A percentile compares a stretch with the other conserved stretches of the same genome.
Evolutionary conservation across 2,329 filamentous ascomycete species (phyloP).

Genomic region (Ascosphaera acerosa): DNA sequence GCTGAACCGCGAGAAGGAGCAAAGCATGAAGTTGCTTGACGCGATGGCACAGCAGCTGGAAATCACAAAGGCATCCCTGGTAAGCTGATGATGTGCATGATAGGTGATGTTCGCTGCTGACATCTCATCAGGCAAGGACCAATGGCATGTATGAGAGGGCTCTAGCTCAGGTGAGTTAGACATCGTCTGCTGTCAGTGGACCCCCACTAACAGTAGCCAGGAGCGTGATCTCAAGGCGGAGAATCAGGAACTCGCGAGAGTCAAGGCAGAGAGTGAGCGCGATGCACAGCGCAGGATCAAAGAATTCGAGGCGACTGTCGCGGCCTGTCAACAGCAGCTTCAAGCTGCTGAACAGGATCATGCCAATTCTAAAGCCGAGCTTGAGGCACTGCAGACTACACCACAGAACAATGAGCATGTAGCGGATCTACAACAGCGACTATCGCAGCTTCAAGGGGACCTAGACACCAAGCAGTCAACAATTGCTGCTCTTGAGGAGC

Average conservation of each 20-base stretch:
- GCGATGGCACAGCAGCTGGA: slow-evolving; percentile 7
- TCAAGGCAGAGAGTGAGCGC: slow-evolving; percentile 5
- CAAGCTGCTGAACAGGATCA: slow-evolving; percentile 1
- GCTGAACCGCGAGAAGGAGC: slow-evolving; percentile 9
- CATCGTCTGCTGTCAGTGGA: not conserved
- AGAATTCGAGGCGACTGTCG: slow-evolving; percentile 7
- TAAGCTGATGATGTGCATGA: slow-evolving; percentile 7
- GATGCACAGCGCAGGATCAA: slow-evolving; percentile 6
- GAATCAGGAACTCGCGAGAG: slow-evolving; percentile 7
- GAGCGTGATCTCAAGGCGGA: slow-evolving; percentile 3
- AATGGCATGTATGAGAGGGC: slow-evolving; percentile 1
- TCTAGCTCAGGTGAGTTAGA: slow-evolving; percentile 3
- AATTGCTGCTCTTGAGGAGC: slow-evolving; percentile 6
- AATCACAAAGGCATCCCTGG: slow-evolving; percentile 8
- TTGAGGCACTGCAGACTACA: slow-evolving; percentile 1
- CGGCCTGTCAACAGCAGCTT: slow-evolving; percentile 3
- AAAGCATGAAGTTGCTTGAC: slow-evolving; percentile 6
- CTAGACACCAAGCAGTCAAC: slow-evolving; percentile 11
- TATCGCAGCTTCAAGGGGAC: slow-evolving; percentile 3
- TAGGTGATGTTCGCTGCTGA: slow-evolving; percentile 2
- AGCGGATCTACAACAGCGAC: slow-evolving; percentile 4
- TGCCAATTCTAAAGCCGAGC: not conserved
- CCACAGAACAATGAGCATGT: slow-evolving; percentile 5
- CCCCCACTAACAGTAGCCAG: not conserved
- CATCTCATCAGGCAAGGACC: not conserved